Conservation (phyloP, 345 rosid genomes). For the Populus euphratica region DNA sequence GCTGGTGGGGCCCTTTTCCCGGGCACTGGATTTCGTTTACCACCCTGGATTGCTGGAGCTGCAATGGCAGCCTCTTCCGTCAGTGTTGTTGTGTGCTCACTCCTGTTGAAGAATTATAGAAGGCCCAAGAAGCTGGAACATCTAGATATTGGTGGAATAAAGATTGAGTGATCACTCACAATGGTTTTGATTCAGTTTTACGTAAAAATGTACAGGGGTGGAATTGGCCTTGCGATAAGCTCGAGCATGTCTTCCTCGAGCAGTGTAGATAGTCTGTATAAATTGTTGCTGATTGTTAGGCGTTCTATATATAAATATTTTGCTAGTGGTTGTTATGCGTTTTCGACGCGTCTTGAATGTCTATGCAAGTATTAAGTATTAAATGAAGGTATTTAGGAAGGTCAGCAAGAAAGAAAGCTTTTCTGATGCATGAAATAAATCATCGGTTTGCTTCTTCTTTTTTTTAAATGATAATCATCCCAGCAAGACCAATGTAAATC, state of each 20-base stretch:
- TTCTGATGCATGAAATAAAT: neutral
- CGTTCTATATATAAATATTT: too few relatives aligned
- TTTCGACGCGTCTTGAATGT: neutral
- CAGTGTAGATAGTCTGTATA: neutral
- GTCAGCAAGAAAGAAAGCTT: neutral
- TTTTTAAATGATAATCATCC: neutral
- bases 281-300: neutral
- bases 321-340: neutral
- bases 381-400: neutral
- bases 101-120: constrained; percentile 65
- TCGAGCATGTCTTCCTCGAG: neutral
- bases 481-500: neutral
- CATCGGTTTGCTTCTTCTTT: neutral
- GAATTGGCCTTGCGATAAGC: neutral
- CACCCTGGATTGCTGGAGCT: constrained; percentile 98
- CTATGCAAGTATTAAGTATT: neutral
- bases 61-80: constrained; percentile 99
- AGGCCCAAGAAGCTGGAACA: constrained; percentile 61
- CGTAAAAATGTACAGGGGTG: neutral
- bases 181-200: neutral
- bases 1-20: constrained; percentile 89
- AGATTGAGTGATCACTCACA: constrained; percentile 34
- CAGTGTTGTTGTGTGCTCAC: constrained; percentile 88
- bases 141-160: constrained; percentile 53
- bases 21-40: constrained; percentile 55